These are phyloP conservation scores for Pythium rhizo-oryzae DNA, from an alignment of 352 stramenopile species.

Conservation along the genomic window DNA sequence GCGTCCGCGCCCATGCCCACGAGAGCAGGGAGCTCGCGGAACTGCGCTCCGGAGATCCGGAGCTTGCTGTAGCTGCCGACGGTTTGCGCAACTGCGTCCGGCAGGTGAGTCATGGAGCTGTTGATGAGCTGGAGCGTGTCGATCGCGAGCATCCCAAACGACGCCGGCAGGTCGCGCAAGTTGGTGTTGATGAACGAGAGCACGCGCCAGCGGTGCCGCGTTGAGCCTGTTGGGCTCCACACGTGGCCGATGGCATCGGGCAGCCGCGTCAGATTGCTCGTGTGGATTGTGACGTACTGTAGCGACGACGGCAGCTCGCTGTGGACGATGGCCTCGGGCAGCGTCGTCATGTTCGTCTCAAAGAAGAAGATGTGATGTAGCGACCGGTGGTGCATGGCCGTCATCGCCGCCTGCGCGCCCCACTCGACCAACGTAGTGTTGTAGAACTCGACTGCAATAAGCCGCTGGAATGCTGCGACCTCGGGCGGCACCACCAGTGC, in stretches of 20 bases:
- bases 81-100: neutral
- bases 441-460: slow-evolving; percentile 18
- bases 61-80: neutral
- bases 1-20: neutral
- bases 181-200: slow-evolving; percentile 7
- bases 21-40: neutral
- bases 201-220: neutral
- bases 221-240: neutral
- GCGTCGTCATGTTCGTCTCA: slow-evolving; percentile 6
- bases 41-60: neutral
- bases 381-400: neutral
- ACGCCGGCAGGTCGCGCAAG: neutral
- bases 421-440: slow-evolving; percentile 21
- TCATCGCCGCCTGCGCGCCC: slow-evolving; percentile 1
- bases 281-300: neutral
- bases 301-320: neutral
- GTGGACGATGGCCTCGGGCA: neutral
- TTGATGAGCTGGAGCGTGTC: neutral
- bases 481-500: neutral
- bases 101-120: neutral
- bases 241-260: neutral
- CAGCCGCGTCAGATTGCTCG: slow-evolving; percentile 3
- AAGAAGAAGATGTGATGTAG: too few relatives aligned
- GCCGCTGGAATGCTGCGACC: neutral
- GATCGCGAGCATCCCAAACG: neutral